phyloP scores from a whole-genome alignment of 108 stramenopile genomes.

The Cyclostephanos tholiformis region DNA sequence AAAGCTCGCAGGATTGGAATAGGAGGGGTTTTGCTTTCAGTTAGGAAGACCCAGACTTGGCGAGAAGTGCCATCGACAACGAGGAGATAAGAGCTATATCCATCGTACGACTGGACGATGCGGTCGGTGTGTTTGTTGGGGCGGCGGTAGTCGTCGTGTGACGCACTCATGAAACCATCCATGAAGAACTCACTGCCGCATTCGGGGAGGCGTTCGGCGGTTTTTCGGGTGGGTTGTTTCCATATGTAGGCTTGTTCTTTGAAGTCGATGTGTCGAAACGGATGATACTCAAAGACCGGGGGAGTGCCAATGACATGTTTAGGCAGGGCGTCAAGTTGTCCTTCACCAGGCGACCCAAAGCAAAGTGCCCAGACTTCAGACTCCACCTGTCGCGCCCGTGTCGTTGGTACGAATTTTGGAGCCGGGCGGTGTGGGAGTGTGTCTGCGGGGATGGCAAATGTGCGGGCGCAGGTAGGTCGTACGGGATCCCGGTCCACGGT shows the following conservation, averaged over 20 bases:
- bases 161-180: background rate
- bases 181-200: background rate
- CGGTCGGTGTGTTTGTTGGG: background rate
- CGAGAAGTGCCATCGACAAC: background rate
- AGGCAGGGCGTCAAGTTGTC: background rate
- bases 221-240: background rate
- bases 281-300: background rate
- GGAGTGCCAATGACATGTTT: background rate
- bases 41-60: too few relatives aligned
- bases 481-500: too few relatives aligned
- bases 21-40: too few relatives aligned
- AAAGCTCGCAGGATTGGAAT: background rate
- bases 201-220: background rate
- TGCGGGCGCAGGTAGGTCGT: too few relatives aligned
- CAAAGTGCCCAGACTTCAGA: conserved; percentile 1
- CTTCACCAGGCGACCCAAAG: background rate
- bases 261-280: background rate
- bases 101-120: background rate
- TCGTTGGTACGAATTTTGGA: too few relatives aligned
- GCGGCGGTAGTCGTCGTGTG: background rate
- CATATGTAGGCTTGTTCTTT: background rate
- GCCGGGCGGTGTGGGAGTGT: too few relatives aligned
- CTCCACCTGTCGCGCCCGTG: too few relatives aligned
- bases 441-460: too few relatives aligned
- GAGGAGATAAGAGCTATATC: background rate